These are phyloP conservation scores for Solanum pimpinellifolium DNA, from an alignment of 257 asterid genomes.

Conservation along the genomic window DNA sequence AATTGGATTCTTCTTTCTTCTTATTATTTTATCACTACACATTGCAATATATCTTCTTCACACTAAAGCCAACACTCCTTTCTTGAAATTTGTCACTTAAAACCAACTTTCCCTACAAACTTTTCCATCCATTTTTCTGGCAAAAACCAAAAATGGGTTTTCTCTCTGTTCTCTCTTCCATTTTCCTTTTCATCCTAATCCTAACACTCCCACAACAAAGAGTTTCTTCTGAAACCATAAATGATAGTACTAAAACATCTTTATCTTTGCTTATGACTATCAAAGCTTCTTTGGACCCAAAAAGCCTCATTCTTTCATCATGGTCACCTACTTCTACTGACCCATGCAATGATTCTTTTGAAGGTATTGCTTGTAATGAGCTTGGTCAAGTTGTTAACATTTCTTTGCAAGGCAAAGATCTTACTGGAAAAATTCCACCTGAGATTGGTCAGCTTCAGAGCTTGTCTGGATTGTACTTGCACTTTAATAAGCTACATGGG, in stretches of 20 bases:
- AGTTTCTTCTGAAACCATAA: slow-evolving; percentile 4
- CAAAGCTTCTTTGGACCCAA: slow-evolving; percentile 77
- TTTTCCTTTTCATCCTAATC: slow-evolving; percentile 16
- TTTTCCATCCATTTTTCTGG: not conserved
- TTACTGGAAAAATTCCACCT: slow-evolving; percentile 66
- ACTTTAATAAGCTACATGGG: slow-evolving; percentile 83
- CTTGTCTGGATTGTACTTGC: slow-evolving; percentile 85
- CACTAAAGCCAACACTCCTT: not conserved
- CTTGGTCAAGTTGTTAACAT: slow-evolving; percentile 71
- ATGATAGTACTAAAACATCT: not conserved
- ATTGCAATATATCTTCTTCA: not conserved
- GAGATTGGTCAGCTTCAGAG: slow-evolving; percentile 70
- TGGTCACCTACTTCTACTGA: slow-evolving; percentile 58
- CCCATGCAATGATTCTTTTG: slow-evolving; percentile 60
- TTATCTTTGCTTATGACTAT: slow-evolving; percentile 51
- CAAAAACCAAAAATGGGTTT: slow-evolving; percentile 27
- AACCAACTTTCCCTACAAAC: not conserved
- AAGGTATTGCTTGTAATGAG: slow-evolving; percentile 77
- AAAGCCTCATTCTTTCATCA: slow-evolving; percentile 43
- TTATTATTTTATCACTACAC: not conserved
- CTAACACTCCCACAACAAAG: slow-evolving; percentile 8
- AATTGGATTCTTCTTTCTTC: not conserved
- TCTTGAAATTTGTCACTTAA: not conserved
- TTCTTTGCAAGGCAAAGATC: slow-evolving; percentile 84
- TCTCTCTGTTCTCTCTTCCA: slow-evolving; percentile 7